Evolutionary conservation across 2,329 filamentous ascomycete species (phyloP).

Genomic region (Nannizziopsis barbatae): DNA sequence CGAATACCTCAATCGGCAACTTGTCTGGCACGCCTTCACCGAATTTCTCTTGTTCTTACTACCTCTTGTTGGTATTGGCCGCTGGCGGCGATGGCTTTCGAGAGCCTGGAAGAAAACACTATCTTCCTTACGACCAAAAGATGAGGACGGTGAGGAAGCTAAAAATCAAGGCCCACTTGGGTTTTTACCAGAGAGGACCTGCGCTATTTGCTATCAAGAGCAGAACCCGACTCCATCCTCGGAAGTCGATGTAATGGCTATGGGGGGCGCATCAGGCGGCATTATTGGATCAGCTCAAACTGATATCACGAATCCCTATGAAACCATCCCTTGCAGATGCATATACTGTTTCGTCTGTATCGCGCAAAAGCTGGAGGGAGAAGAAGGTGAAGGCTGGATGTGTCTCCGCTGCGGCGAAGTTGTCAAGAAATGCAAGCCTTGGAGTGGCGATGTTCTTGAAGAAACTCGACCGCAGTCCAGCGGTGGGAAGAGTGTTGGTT

Average conservation of each 20-base stretch:
- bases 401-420: conserved; percentile 80
- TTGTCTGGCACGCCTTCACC: conserved; percentile 99
- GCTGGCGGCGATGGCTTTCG: conserved; percentile 83
- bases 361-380: conserved; percentile 76
- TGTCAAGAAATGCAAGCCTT: conserved; percentile 77
- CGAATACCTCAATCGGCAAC: conserved; percentile 91
- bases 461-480: conserved; percentile 23
- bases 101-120: conserved; percentile 76
- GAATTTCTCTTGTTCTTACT: conserved; percentile 95
- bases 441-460: conserved; percentile 74
- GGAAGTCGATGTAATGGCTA: conserved; percentile 65
- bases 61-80: conserved; percentile 87
- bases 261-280: conserved; percentile 52
- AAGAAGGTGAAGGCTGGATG: conserved; percentile 88
- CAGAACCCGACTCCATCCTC: conserved; percentile 62
- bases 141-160: conserved; percentile 40
- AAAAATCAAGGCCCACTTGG: conserved; percentile 60
- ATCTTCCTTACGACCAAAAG: conserved; percentile 45
- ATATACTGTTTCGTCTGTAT: conserved; percentile 94
- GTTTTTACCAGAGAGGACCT: conserved; percentile 86
- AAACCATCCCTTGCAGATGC: conserved; percentile 77
- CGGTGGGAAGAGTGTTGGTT: conserved; percentile 34
- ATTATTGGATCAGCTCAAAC: conserved; percentile 81
- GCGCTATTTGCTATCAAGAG: conserved; percentile 92
- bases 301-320: conserved; percentile 93